Evolutionary conservation across 805 yeast genomes (phyloP).

Genomic region (Wickerhamiella slavikovae): DNA sequence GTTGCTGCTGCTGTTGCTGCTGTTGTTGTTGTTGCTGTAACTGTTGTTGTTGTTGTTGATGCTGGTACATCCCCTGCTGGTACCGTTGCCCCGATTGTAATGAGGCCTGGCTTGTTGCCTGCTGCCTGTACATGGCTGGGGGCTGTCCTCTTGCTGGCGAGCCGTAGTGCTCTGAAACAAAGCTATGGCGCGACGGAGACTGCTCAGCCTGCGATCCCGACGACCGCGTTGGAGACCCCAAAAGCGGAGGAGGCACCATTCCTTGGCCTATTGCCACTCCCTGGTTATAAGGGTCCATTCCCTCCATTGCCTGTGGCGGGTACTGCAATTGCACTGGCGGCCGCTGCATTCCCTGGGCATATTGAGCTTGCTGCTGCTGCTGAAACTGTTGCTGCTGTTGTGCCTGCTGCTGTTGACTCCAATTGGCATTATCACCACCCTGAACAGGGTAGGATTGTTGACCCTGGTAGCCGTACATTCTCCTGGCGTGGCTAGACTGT

Average conservation of each 20-base stretch:
- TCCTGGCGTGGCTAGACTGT: too few species aligned
- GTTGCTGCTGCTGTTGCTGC: conserved; percentile 4
- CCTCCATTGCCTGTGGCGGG: conserved; percentile 1
- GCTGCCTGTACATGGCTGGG: conserved; percentile 1
- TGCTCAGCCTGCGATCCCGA: too few species aligned
- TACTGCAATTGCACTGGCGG: conserved; percentile 4
- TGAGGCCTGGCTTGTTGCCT: conserved; percentile 4
- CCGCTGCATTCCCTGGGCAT: conserved; percentile 3
- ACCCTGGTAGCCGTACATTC: too few species aligned
- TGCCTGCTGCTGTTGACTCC: too few species aligned
- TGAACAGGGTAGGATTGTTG: too few species aligned
- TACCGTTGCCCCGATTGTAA: conserved; percentile 7
- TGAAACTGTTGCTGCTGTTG: conserved; percentile 5
- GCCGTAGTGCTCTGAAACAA: too few species aligned
- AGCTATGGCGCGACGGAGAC: too few species aligned
- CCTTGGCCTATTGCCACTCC: not conserved
- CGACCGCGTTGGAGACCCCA: too few species aligned
- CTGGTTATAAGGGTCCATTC: not conserved
- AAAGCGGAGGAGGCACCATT: conserved; percentile 1
- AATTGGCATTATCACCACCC: too few species aligned
- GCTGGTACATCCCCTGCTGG: conserved; percentile 5
- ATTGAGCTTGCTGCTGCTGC: conserved; percentile 7
- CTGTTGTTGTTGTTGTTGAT: conserved; percentile 7
- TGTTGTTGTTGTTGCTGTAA: conserved; percentile 2
- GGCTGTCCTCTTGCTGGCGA: conserved; percentile 3